These are phyloP conservation scores for Nicotiana knightiana DNA, from an alignment of 257 asterid genomes.

Conservation along the genomic window DNA sequence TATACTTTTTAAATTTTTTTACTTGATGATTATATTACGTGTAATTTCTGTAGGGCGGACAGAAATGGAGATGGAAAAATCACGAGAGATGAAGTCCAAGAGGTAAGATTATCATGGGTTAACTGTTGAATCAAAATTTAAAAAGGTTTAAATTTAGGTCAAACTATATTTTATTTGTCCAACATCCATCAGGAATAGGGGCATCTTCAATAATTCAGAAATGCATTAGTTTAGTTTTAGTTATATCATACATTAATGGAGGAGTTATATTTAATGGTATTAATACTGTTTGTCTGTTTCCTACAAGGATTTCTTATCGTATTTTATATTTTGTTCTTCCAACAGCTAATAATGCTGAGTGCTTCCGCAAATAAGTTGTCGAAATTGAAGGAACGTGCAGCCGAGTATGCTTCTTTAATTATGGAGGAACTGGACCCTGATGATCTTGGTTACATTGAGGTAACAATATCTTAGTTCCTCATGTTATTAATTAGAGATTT, in stretches of 20 bases:
- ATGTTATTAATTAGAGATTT: too few relatives aligned
- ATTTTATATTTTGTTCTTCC: neutral
- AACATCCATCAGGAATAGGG: neutral
- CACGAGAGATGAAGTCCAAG: slow-evolving; percentile 79
- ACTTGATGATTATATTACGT: neutral
- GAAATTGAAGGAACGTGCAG: slow-evolving; percentile 76
- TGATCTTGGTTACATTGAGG: slow-evolving; percentile 82
- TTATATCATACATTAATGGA: neutral
- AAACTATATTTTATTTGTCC: slow-evolving; percentile 25
- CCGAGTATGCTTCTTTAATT: slow-evolving; percentile 70
- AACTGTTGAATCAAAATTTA: slow-evolving; percentile 3
- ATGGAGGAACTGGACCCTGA: slow-evolving; percentile 97
- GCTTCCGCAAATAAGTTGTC: slow-evolving; percentile 92
- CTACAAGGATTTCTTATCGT: neutral
- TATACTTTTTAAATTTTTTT: neutral
- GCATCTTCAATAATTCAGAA: neutral
- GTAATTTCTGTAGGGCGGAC: slow-evolving; percentile 58
- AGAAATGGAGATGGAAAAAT: slow-evolving; percentile 83
- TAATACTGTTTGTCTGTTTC: neutral
- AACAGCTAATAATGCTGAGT: slow-evolving; percentile 86
- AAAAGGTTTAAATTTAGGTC: slow-evolving; percentile 19
- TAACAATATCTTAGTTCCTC: slow-evolving; percentile 15
- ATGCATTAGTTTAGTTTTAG: neutral
- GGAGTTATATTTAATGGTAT: neutral
- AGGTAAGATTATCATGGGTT: slow-evolving; percentile 41